Base-by-base conservation (phyloP, 1,284 basidiomycete genomes). In the Cystobasidium slooffiae region DNA sequence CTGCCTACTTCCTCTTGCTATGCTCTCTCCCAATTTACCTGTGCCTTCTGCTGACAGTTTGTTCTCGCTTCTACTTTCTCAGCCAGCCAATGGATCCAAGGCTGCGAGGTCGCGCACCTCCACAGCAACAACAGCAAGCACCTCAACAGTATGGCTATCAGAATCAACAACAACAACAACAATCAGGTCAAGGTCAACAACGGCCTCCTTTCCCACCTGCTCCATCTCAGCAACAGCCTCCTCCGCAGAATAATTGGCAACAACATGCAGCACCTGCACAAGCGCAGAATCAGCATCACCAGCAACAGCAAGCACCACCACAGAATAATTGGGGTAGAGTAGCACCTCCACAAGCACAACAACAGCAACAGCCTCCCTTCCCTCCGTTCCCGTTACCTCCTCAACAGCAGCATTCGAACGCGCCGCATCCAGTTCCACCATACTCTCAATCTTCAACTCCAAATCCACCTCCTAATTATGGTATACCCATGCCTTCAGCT, bases 41-140 rank as follows among this genome's bases (percentile, higher is more conserved):
- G 37, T 39, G 22, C 64, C 39, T 37, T 65, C 37, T 64, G 18
- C 47, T 31, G 22, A 20, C 43, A 44, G 68, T 16, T 51, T 16
- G 8, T 52, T 16, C n/a, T 39, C 20, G 37, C 24, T 18, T 41
- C 62, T 58, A 4, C 7, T 53, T 37, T 61, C 51, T 14, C 14
- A 18, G 73, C 51, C 14, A 16, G 10, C 20, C 39, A 37, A 75
- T 72, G 68, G 75, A 76, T 47, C 75, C 72, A 20, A 61, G 70
- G n/a, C 53, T 74, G 49, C 64, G 72, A 61, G 72, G 61, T 31
- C 58, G 72, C 22, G 24, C 18, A 41, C 43, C 69, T 44, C 61
- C 24, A 16, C 51, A 62, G 18, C 58, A 39, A 20, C 68, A 72
- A n/a, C 49, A 61, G 39, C 58, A 51, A 5, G 43, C 46, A 52